Evolutionary conservation across 768 basidiomycete genomes (phyloP).

Genomic region (Naganishia vishniacii): DNA sequence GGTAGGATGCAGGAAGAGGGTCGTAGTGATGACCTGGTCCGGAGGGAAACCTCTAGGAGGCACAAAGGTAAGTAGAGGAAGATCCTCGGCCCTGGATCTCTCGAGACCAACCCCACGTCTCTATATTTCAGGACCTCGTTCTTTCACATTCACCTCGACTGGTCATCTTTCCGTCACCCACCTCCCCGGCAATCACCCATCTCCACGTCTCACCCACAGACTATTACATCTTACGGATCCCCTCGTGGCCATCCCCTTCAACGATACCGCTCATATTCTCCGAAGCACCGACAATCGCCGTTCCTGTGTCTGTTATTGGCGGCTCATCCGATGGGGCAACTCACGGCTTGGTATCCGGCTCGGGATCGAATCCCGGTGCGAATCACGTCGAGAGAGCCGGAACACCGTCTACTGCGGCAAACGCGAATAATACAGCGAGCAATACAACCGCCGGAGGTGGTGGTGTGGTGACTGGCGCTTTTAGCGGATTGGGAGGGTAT

Average conservation of each 20-base stretch:
- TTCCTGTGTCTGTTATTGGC: slow-evolving; percentile 21
- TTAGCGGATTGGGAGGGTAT: slow-evolving; percentile 47
- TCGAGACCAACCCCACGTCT: too few relatives aligned
- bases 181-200: slow-evolving; percentile 64
- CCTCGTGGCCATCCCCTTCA: slow-evolving; percentile 21
- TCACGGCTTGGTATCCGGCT: background rate
- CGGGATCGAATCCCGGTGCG: background rate
- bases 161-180: slow-evolving; percentile 70
- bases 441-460: slow-evolving; percentile 3
- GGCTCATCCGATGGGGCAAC: background rate
- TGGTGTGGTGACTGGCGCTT: slow-evolving; percentile 32
- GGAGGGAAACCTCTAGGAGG: slow-evolving; percentile 20
- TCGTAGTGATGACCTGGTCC: slow-evolving; percentile 63
- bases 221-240: slow-evolving; percentile 38
- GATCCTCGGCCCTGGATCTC: too few relatives aligned
- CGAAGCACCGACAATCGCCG: slow-evolving; percentile 31
- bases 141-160: slow-evolving; percentile 87
- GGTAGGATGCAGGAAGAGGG: slow-evolving; percentile 77
- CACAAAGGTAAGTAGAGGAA: background rate
- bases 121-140: slow-evolving; percentile 59
- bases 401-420: background rate
- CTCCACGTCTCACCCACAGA: slow-evolving; percentile 50
- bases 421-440: background rate
- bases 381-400: background rate
- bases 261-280: slow-evolving; percentile 32